phyloP scores from a whole-genome alignment of 371 early-diverging fungal genomes.

The Caulochytrium protostelioides region DNA sequence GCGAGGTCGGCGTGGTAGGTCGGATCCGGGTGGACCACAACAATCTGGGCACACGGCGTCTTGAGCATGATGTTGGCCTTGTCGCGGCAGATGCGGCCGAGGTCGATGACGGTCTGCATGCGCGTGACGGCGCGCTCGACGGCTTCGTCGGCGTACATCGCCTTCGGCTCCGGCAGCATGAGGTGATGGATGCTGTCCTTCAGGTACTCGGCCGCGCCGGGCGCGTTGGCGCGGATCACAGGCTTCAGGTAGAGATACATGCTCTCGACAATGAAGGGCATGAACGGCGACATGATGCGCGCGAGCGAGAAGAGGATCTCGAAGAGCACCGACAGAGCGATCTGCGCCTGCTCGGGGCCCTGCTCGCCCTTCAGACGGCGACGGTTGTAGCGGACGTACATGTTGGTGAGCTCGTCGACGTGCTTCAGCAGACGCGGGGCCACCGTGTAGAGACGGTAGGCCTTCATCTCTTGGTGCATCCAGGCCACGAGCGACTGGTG shows the following conservation, averaged over 20 bases:
- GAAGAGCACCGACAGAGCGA: constrained; percentile 76
- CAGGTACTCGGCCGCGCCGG: constrained; percentile 47
- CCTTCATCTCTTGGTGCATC: constrained; percentile 72
- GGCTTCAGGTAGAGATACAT: constrained; percentile 85
- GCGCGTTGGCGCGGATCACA: constrained; percentile 25
- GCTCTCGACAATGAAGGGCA: constrained; percentile 95
- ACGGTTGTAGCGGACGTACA: constrained; percentile 99
- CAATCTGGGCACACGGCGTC: constrained; percentile 86
- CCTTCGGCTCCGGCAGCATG: constrained; percentile 72
- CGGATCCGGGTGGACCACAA: constrained; percentile 70
- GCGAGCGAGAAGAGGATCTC: constrained; percentile 83
- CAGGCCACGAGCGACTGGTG: constrained; percentile 79
- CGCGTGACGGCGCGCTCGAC: constrained; percentile 83
- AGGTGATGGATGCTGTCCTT: constrained; percentile 83
- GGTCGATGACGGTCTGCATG: constrained; percentile 94
- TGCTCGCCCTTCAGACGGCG: constrained; percentile 89
- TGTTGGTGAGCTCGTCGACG: constrained; percentile 95
- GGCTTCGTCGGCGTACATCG: constrained; percentile 83
- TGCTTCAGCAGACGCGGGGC: constrained; percentile 72
- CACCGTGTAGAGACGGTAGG: constrained; percentile 93
- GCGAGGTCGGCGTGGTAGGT: constrained; percentile 72
- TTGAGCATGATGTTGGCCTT: constrained; percentile 77
- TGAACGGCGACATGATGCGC: constrained; percentile 94
- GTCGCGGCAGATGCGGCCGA: constrained; percentile 89
- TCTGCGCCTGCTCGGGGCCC: constrained; percentile 59